Evolutionary conservation across 148 eudicot genomes (phyloP).

Genomic region (Chenopodium suecicum): DNA sequence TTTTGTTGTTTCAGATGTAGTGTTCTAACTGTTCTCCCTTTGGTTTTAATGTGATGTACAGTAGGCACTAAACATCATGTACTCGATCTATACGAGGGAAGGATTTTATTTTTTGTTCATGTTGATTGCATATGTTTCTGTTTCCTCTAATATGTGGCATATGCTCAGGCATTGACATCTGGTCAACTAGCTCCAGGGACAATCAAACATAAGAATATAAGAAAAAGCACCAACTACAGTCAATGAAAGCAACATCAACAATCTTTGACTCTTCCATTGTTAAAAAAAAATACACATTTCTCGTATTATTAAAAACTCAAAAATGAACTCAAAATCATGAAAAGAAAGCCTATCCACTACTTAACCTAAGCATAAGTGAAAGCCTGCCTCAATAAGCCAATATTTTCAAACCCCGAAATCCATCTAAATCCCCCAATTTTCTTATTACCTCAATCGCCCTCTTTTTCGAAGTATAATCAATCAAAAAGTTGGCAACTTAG

Average conservation of each 20-base stretch:
- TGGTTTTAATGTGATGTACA: neutral
- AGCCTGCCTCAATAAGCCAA: neutral
- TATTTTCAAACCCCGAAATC: neutral
- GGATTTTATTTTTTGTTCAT: neutral
- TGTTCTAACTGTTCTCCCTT: neutral
- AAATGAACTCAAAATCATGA: neutral
- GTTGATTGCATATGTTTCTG: neutral
- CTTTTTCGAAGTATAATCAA: too few species aligned
- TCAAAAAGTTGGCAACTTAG: neutral
- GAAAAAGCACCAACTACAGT: neutral
- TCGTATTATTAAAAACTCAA: neutral
- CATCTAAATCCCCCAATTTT: neutral
- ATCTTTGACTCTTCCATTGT: too few species aligned
- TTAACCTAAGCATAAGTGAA: neutral
- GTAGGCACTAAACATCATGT: too few species aligned
- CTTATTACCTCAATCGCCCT: neutral
- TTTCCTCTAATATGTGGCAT: conserved; percentile 11
- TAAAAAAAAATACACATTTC: neutral
- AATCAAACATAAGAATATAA: neutral
- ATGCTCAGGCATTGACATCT: conserved; percentile 67
- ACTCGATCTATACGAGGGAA: neutral
- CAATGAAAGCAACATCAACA: neutral
- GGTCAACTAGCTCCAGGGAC: conserved; percentile 64
- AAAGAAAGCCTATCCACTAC: neutral
- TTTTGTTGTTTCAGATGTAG: neutral